These are phyloP conservation scores for Penicillium argentinense DNA, from an alignment of 495 filamentous ascomycete genomes.

Conservation along the genomic window DNA sequence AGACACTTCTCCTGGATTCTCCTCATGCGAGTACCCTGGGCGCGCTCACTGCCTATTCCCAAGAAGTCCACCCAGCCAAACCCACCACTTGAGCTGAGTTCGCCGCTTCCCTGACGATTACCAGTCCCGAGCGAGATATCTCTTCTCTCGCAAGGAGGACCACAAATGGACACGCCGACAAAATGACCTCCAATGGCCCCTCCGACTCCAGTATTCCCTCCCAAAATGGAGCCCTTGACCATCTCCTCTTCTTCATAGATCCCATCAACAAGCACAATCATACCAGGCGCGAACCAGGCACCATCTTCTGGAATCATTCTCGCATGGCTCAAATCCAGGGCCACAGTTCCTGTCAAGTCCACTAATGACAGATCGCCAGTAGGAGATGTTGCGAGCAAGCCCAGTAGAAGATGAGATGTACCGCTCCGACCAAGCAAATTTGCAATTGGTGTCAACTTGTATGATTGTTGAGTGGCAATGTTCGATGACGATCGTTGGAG, in stretches of 20 bases:
- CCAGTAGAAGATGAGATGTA: conserved; percentile 81
- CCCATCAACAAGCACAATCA: conserved; percentile 93
- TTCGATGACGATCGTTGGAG: conserved; percentile 57
- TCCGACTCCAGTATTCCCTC: conserved; percentile 75
- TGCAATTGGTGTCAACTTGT: conserved; percentile 89
- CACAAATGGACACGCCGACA: conserved; percentile 82
- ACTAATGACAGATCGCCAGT: conserved; percentile 79
- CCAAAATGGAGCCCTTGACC: conserved; percentile 62
- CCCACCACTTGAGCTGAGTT: conserved; percentile 64
- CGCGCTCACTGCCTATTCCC: conserved; percentile 86
- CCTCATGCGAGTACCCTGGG: conserved; percentile 78
- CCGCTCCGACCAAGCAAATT: conserved; percentile 90
- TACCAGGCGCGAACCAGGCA: conserved; percentile 88
- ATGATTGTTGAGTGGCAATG: conserved; percentile 57
- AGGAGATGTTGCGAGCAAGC: conserved; percentile 76
- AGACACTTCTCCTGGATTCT: conserved; percentile 58
- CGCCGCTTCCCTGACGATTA: conserved; percentile 50
- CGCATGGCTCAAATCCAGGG: conserved; percentile 78
- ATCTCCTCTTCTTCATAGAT: conserved; percentile 90
- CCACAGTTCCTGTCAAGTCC: conserved; percentile 84
- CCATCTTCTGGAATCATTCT: conserved; percentile 79
- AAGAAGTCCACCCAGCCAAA: conserved; percentile 98
- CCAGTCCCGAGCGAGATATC: conserved; percentile 72
- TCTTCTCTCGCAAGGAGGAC: conserved; percentile 85
- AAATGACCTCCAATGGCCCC: conserved; percentile 88